phyloP scores from a whole-genome alignment of 768 basidiomycete genomes.

The Sarcomyxa edulis region DNA sequence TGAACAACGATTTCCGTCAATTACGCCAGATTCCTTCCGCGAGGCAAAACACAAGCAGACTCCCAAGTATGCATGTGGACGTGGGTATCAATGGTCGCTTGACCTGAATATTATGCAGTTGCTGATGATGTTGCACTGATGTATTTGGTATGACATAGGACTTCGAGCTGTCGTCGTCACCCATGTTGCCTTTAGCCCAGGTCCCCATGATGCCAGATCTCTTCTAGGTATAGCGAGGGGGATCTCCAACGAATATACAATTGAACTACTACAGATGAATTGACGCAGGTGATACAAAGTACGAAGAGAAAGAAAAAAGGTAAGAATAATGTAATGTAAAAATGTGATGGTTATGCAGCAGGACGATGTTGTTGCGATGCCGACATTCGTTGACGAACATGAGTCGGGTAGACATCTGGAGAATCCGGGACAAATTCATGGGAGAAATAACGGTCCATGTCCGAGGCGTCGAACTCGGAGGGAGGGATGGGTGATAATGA shows the following conservation, averaged over 20 bases:
- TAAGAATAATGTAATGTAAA: neutral
- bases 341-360: neutral
- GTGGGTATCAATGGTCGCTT: slow-evolving; percentile 33
- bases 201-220: slow-evolving; percentile 16
- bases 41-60: slow-evolving; percentile 78
- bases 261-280: slow-evolving; percentile 9
- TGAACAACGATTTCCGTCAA: slow-evolving; percentile 77
- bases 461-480: slow-evolving; percentile 55
- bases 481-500: slow-evolving; percentile 13
- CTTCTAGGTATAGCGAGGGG: too few relatives aligned
- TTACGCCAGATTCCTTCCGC: slow-evolving; percentile 62
- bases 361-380: too few relatives aligned
- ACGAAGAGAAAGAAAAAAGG: slow-evolving; percentile 4
- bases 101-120: slow-evolving; percentile 10
- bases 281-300: slow-evolving; percentile 2
- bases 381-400: slow-evolving; percentile 18
- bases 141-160: slow-evolving; percentile 21
- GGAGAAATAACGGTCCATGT: slow-evolving; percentile 71
- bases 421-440: slow-evolving; percentile 10
- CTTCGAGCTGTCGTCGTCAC: slow-evolving; percentile 24
- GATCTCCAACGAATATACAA: too few relatives aligned
- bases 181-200: slow-evolving; percentile 18
- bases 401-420: slow-evolving; percentile 13
- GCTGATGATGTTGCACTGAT: slow-evolving; percentile 8
- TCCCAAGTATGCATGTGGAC: slow-evolving; percentile 78